Percentiles rank a stretch among this genome's conserved stretches.
Evolutionary conservation across 192 early-diverging fungal species (phyloP).

Genomic region (Coemansia sp.): DNA sequence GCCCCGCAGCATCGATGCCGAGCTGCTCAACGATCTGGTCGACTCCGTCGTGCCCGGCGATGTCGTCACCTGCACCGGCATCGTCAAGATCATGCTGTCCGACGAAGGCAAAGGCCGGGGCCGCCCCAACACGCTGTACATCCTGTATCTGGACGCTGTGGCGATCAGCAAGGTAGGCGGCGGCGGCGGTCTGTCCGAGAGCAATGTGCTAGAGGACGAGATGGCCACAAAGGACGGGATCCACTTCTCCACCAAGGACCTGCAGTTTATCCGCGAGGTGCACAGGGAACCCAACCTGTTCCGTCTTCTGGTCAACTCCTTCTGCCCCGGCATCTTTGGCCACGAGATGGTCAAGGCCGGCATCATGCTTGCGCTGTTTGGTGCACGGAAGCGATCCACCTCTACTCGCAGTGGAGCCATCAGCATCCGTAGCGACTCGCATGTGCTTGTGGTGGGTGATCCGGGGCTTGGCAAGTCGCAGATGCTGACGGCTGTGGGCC

Average conservation of each 20-base stretch:
- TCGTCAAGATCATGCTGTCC: constrained; percentile 72
- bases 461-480: constrained; percentile 88
- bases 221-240: constrained; percentile 65
- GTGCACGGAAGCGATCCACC: constrained; percentile 53
- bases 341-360: constrained; percentile 87
- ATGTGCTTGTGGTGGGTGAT: constrained; percentile 79
- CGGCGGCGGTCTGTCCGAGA: constrained; percentile 28
- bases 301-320: constrained; percentile 73
- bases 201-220: constrained; percentile 35
- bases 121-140: constrained; percentile 63
- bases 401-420: constrained; percentile 37
- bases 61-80: constrained; percentile 73
- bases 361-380: constrained; percentile 76
- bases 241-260: constrained; percentile 69
- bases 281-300: constrained; percentile 63
- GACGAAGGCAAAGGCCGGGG: constrained; percentile 60
- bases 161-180: constrained; percentile 63
- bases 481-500: constrained; percentile 80
- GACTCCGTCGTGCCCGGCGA: constrained; percentile 81
- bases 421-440: constrained; percentile 66
- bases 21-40: constrained; percentile 73
- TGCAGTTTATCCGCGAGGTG: constrained; percentile 71
- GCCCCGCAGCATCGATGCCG: constrained; percentile 77
- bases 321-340: constrained; percentile 79
- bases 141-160: constrained; percentile 71